Evolutionary conservation across 192 early-diverging fungal genomes (phyloP).

Genomic region (Dispira simplex): DNA sequence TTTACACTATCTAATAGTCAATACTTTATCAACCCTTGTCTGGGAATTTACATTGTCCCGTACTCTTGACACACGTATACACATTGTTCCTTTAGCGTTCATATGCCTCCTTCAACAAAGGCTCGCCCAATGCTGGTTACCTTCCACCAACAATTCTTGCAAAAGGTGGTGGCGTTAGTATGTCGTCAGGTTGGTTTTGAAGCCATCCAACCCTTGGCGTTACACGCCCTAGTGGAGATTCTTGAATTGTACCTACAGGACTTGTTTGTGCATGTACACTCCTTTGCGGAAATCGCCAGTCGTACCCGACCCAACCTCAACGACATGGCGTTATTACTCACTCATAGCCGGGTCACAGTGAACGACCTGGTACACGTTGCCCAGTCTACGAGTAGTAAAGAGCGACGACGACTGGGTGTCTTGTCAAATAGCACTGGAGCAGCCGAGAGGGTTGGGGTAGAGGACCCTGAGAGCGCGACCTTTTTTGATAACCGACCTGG

Average conservation of each 20-base stretch:
- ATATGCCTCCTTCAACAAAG: too few species aligned
- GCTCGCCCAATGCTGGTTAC: too few species aligned
- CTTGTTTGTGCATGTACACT: conserved; percentile 1
- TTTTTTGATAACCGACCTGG: too few species aligned
- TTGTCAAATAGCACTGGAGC: too few species aligned
- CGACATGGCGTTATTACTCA: conserved; percentile 4
- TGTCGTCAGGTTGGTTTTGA: conserved; percentile 3
- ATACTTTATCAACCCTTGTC: too few species aligned
- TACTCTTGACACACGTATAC: too few species aligned
- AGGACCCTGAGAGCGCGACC: too few species aligned
- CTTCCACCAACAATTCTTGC: not conserved
- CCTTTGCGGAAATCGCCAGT: conserved; percentile 9
- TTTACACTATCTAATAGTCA: too few species aligned
- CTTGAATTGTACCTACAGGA: not conserved
- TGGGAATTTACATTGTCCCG: too few species aligned
- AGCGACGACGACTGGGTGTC: too few species aligned
- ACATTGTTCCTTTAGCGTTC: too few species aligned
- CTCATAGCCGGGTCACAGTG: conserved; percentile 2
- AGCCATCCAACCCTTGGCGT: not conserved
- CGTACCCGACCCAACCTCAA: conserved; percentile 12
- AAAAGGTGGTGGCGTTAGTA: not conserved
- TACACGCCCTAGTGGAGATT: conserved; percentile 7
- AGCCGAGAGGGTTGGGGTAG: too few species aligned
- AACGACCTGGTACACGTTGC: not conserved
- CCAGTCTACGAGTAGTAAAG: not conserved